These are phyloP conservation scores for Ophiorrhiza pumila DNA, from an alignment of 257 asterid genomes.

Conservation along the genomic window DNA sequence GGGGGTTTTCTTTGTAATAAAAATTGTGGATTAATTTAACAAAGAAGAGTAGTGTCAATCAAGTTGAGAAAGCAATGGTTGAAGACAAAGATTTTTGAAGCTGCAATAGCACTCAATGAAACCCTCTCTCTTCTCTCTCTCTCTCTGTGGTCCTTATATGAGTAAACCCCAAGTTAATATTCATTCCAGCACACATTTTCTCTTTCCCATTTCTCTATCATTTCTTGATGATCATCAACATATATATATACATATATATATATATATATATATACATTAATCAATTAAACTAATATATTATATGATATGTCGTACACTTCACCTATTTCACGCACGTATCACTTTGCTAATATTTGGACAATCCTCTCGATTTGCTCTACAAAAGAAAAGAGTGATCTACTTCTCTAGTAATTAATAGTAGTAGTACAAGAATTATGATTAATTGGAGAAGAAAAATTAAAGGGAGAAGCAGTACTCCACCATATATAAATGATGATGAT, in stretches of 20 bases:
- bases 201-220: not conserved
- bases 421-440: conserved; percentile 19
- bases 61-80: conserved; percentile 28
- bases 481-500: conserved; percentile 23
- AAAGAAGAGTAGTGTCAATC: conserved; percentile 33
- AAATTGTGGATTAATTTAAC: too few species aligned
- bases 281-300: not conserved
- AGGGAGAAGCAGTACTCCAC: not conserved
- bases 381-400: not conserved
- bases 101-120: conserved; percentile 19
- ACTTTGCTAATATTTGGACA: conserved; percentile 39
- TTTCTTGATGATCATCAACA: conserved; percentile 16
- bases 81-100: conserved; percentile 17
- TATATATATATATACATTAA: not conserved
- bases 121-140: too few species aligned
- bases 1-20: not conserved
- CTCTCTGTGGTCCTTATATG: conserved; percentile 31
- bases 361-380: conserved; percentile 20
- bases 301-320: conserved; percentile 49
- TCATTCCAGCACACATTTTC: conserved; percentile 26
- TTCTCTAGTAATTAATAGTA: not conserved
- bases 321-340: conserved; percentile 39
- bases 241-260: too few species aligned
- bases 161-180: conserved; percentile 35
- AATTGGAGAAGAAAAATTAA: conserved; percentile 18